Conservation (phyloP, 2,329 filamentous ascomycete species). For the Colletotrichum ledebouriae region DNA sequence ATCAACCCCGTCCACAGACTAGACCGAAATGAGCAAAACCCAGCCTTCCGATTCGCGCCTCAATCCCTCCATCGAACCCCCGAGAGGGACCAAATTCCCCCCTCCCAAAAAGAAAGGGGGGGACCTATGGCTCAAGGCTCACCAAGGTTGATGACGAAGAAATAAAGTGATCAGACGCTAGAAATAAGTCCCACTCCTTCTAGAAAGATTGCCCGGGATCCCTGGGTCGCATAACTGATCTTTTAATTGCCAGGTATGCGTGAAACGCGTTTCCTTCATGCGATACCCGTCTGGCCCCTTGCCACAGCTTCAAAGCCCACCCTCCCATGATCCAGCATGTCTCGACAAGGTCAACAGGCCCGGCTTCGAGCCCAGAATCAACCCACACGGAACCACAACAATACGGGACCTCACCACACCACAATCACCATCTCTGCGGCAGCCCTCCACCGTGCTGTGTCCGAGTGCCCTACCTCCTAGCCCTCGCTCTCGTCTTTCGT, state of each 20-base stretch:
- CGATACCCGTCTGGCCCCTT: constrained; percentile 49
- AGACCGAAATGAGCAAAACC: constrained; percentile 15
- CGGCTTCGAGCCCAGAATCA: constrained; percentile 6
- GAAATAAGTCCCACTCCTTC: constrained; percentile 53
- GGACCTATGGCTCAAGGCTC: neutral
- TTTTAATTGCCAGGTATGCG: constrained; percentile 63
- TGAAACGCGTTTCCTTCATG: constrained; percentile 63
- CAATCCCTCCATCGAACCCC: constrained; percentile 4
- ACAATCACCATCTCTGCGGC: constrained; percentile 18
- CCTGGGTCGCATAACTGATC: constrained; percentile 58
- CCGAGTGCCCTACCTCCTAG: constrained; percentile 25
- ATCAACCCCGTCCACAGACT: constrained; percentile 34
- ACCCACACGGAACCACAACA: constrained; percentile 19
- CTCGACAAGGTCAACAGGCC: constrained; percentile 35
- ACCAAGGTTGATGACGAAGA: constrained; percentile 29
- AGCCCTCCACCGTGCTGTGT: constrained; percentile 17
- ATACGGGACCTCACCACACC: constrained; percentile 6
- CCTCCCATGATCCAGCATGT: constrained; percentile 33
- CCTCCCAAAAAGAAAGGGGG: neutral
- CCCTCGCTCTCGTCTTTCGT: constrained; percentile 24
- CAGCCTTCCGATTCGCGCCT: constrained; percentile 32
- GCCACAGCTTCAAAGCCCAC: constrained; percentile 32
- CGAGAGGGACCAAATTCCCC: constrained; percentile 7
- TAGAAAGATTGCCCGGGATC: constrained; percentile 51
- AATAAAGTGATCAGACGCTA: constrained; percentile 47